These are phyloP conservation scores for Fusarium sambucinum DNA, from an alignment of 2,329 filamentous ascomycete genomes.

Conservation along the genomic window DNA sequence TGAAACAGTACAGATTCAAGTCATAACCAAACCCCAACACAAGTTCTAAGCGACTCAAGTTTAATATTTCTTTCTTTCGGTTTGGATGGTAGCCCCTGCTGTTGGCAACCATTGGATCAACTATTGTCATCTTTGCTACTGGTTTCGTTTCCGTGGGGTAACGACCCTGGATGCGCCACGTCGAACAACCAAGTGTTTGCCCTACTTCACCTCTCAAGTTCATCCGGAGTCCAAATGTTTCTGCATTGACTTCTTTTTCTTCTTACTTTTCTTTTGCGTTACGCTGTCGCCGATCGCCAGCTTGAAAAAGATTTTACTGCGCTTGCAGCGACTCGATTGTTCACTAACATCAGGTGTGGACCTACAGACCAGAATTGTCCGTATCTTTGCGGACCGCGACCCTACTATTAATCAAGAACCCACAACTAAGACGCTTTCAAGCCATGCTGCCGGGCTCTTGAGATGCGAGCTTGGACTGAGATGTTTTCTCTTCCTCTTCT, in stretches of 20 bases:
- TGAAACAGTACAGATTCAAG: conserved; percentile 34
- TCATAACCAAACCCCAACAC: conserved; percentile 22
- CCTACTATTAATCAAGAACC: conserved; percentile 16
- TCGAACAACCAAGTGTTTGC: not conserved
- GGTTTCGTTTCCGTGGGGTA: conserved; percentile 3
- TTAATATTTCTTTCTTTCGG: conserved; percentile 8
- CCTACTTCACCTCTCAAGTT: not conserved
- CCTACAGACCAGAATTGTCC: conserved; percentile 14
- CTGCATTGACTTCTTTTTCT: not conserved
- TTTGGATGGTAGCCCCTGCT: conserved; percentile 1
- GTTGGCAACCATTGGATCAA: not conserved
- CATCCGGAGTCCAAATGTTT: not conserved
- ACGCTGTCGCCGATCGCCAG: not conserved
- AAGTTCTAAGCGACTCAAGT: conserved; percentile 11
- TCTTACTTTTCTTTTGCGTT: not conserved
- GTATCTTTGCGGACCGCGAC: conserved; percentile 14
- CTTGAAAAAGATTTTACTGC: not conserved
- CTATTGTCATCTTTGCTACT: not conserved
- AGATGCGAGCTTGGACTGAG: conserved; percentile 15
- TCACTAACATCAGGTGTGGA: conserved; percentile 15
- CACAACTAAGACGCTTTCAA: conserved; percentile 20
- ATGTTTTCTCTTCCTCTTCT: not conserved
- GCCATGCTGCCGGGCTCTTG: conserved; percentile 13
- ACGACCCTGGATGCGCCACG: conserved; percentile 1
- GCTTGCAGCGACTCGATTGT: conserved; percentile 4